A percentile compares a stretch with the other conserved stretches of the same genome.
Evolutionary conservation across 1,284 basidiomycete species (phyloP).

Genomic region (Ceratobasidium papillatum): DNA sequence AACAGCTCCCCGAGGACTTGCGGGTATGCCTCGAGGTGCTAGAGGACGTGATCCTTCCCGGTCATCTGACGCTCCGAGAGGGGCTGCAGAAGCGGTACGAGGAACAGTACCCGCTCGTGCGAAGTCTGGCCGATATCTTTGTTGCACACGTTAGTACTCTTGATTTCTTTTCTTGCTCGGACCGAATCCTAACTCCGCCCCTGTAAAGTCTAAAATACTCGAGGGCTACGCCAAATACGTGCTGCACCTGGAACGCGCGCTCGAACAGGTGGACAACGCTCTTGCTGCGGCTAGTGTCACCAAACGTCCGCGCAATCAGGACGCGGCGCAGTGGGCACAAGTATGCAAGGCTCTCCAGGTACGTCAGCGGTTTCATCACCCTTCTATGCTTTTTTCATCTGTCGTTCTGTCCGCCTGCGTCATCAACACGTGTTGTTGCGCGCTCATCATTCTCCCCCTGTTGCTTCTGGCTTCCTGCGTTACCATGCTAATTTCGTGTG

Average conservation of each 20-base stretch:
- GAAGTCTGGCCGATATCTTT: constrained; percentile 92
- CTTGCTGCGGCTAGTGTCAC: constrained; percentile 67
- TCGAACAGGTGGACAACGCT: constrained; percentile 85
- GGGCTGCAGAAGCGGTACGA: constrained; percentile 87
- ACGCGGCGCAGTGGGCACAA: constrained; percentile 77
- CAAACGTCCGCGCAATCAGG: constrained; percentile 81
- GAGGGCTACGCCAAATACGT: constrained; percentile 92
- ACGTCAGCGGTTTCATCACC: constrained; percentile 30
- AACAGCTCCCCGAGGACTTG: constrained; percentile 85
- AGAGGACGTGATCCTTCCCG: constrained; percentile 82
- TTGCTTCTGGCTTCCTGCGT: neutral
- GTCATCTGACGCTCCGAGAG: constrained; percentile 83
- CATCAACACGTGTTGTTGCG: constrained; percentile 24
- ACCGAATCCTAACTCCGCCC: constrained; percentile 42
- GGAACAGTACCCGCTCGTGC: constrained; percentile 90
- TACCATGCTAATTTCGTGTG: constrained; percentile 28
- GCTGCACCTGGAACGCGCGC: constrained; percentile 86
- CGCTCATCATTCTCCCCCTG: neutral
- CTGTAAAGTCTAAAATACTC: constrained; percentile 86
- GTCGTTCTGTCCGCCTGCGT: constrained; percentile 28
- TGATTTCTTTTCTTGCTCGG: neutral
- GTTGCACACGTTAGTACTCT: constrained; percentile 79
- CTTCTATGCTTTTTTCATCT: constrained; percentile 27
- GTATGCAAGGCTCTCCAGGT: constrained; percentile 72
- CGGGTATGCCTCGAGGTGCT: constrained; percentile 85